Base-by-base conservation (phyloP, 768 basidiomycete species). In the Termitomyces sp. region DNA sequence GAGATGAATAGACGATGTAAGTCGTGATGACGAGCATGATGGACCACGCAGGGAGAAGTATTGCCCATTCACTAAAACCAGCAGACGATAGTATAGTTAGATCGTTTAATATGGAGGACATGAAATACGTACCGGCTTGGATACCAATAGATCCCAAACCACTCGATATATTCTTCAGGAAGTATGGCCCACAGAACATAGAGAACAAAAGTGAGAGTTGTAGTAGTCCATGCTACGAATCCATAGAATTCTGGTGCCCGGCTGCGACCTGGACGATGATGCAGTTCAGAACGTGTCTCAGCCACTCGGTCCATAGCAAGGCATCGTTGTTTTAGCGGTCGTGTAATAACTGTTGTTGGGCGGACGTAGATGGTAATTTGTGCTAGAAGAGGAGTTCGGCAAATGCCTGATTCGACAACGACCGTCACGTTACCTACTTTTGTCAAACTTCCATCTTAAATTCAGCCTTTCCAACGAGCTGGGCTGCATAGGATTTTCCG, bases 231-330 rank as follows among this genome's bases (percentile, higher is more conserved):
- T 16, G 89, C 90, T 5, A 89, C 90, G 67, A 94, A 95, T n/a
- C 93, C 92, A 63, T 93, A 92, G 65, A 93, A 88, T 72, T 95
- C 92, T 42, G 89, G 81, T 12, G 89, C 88, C 9, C 89, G 84
- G 68, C 84, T 87, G 59, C 82, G 59, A 16, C 35, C 10, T 27
- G 47, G 53, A 9, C 37, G 40, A 44, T 42, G 46, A 12, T 57
- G 31, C 17, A 9, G 5, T 37, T 51, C 31, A 38, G 32, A 47
- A 52, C n/a, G 42, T n/a, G 6, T 29, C 38, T 43, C 42, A 31
- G 38, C 9, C 17, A 23, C 16, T 46, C 32, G 25, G 4, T 34
- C 51, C 55, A 60, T 56, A 11, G 25, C 12, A 12, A 16, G 16
- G 21, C 40, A 49, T 56, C 14, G 27, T 19, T 17, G 8, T 40